Evolutionary conservation across 2,329 filamentous ascomycete genomes (phyloP), one percentile per base, ranked within the genome.

Genomic region (Biscogniauxia marginata): DNA sequence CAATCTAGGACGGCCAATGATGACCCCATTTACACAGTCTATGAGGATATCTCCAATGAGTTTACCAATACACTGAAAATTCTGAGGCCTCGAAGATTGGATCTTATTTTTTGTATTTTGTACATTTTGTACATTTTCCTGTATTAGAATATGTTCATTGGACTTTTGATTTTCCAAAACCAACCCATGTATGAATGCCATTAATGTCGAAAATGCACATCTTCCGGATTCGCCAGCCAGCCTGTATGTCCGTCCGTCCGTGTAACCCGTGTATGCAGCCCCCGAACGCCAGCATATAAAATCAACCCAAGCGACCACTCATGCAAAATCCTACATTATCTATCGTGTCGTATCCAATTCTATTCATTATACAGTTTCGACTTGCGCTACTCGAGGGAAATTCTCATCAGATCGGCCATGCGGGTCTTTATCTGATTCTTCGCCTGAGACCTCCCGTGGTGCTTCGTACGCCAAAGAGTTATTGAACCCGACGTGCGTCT

Each of bases 41-140:
- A 70, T 60, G 68, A 70, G 67, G 68, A 64, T 63, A 52, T 61
- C 58, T 65, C 66, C 64, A 54, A 67, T 66, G 68, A 69, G 62
- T 66, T 67, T 65, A 61, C 62, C 63, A 60, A 52, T 55, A 68
- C 68, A 70, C 68, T 70, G 68, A 70, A 70, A 70, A 70, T 70
- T 67, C 68, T 70, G 68, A 70, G 67, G 68, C 67, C 65, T 57
- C 51, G 7, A 54, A 50, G 43, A 57, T 23, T 7, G 18, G 30
- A 21, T 24, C 25, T 51, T 47, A n/a, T 51, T 54, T 47, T 19
- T 50, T 53, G 6, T 16, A 11, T 22, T 25, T 30, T 18, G 13
- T 18, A 46, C 44, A 39, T 39, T 39, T 25, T 39, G 30, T 39
- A 39, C 30, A 39, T 8, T 16, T 11, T 39, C 13, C 30, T 39